Conservation (phyloP, 164 flowering plant genomes). For the grape (Vitis vinifera) region DNA sequence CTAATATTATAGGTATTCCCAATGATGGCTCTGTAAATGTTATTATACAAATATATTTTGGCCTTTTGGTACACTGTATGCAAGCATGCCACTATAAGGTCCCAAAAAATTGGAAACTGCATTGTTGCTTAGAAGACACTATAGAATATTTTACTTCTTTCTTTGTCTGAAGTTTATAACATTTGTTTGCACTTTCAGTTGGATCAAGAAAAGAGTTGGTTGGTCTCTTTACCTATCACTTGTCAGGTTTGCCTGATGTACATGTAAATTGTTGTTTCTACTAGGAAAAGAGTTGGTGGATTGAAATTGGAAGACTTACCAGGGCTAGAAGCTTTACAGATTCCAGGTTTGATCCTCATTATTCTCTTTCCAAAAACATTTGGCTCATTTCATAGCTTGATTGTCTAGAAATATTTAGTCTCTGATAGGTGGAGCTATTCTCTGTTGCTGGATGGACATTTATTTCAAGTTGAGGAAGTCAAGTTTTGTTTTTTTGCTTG, state of each 20-base stretch:
- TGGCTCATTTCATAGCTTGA: background rate
- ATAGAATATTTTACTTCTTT: too few species aligned
- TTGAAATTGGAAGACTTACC: slow-evolving; percentile 89
- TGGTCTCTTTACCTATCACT: background rate
- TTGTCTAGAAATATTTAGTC: background rate
- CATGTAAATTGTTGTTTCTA: slow-evolving; percentile 11
- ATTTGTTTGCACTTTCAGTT: background rate
- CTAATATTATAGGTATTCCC: too few species aligned
- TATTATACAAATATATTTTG: too few species aligned
- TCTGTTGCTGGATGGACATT: background rate
- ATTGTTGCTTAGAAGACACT: too few species aligned
- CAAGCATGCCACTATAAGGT: too few species aligned
- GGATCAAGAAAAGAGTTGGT: background rate
- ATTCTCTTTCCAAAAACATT: background rate
- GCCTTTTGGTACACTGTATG: too few species aligned
- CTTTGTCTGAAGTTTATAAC: background rate
- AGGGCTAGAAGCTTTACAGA: slow-evolving; percentile 74
- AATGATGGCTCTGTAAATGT: too few species aligned
- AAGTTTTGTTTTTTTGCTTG: background rate
- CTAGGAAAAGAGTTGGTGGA: slow-evolving; percentile 95
- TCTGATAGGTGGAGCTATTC: background rate
- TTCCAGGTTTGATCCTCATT: slow-evolving; percentile 62
- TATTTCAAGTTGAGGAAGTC: background rate
- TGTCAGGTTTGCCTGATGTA: slow-evolving; percentile 1
- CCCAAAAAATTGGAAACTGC: too few species aligned